Percentiles rank a stretch among this genome's conserved stretches.
These are phyloP conservation scores for Triticum timopheevii DNA, from an alignment of 176 grass and related monocot genomes.

Conservation along the genomic window DNA sequence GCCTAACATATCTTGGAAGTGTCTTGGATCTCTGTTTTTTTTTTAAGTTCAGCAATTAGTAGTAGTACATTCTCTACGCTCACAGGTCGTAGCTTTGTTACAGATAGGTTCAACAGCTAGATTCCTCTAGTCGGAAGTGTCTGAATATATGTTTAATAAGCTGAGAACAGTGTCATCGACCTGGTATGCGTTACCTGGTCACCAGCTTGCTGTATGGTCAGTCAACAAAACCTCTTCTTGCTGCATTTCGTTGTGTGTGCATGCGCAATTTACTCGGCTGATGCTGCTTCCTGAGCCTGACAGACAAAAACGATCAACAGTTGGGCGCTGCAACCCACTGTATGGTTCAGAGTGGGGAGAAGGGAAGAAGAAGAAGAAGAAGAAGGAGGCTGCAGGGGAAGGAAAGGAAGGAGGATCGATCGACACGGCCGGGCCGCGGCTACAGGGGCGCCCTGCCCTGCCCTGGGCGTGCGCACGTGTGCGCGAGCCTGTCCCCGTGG, in stretches of 20 bases:
- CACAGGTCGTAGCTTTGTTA: background rate
- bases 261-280: background rate
- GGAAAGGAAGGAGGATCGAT: background rate
- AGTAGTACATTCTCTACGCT: background rate
- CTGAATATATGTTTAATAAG: background rate
- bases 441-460: conserved; percentile 19
- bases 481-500: conserved; percentile 39
- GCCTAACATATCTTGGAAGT: background rate
- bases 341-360: background rate
- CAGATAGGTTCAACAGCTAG: background rate
- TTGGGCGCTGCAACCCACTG: background rate
- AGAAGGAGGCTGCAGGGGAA: background rate
- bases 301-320: conserved; percentile 18
- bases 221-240: background rate
- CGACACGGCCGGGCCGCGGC: conserved; percentile 36
- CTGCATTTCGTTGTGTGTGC: background rate
- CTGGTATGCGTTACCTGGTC: background rate
- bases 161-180: background rate
- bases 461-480: conserved; percentile 45
- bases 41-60: background rate
- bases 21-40: background rate
- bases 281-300: background rate
- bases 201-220: background rate
- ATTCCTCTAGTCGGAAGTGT: background rate
- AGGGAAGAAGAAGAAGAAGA: background rate